Evolutionary conservation across 1,284 basidiomycete genomes (phyloP).

Genomic region (Filobasidium uniguttulatum): DNA sequence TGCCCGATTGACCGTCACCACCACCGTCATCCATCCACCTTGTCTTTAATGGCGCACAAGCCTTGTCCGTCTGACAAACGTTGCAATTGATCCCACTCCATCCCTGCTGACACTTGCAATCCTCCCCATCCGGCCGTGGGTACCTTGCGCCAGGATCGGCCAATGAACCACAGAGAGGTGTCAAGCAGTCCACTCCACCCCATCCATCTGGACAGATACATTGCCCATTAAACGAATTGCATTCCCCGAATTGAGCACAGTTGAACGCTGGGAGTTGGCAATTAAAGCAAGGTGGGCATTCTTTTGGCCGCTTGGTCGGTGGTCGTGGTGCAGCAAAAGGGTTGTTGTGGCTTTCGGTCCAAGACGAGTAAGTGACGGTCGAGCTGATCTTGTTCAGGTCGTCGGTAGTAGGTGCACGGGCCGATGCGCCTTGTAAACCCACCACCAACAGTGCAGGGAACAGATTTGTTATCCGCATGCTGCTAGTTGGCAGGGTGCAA

Average conservation of each 20-base stretch:
- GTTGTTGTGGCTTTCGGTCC: too few species aligned
- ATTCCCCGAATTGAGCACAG: constrained; percentile 73
- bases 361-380: too few species aligned
- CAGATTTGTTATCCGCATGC: too few species aligned
- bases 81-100: constrained; percentile 97
- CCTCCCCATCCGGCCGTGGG: constrained; percentile 57
- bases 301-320: too few species aligned
- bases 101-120: constrained; percentile 80
- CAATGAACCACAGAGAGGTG: constrained; percentile 77
- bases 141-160: constrained; percentile 74
- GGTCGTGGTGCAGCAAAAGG: too few species aligned
- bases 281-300: constrained; percentile 58
- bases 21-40: constrained; percentile 26
- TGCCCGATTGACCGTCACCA: constrained; percentile 1
- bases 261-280: constrained; percentile 67
- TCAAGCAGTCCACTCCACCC: constrained; percentile 76
- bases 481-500: too few species aligned
- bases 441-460: too few species aligned
- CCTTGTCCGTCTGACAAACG: constrained; percentile 67
- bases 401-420: too few species aligned
- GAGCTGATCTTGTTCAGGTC: too few species aligned
- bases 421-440: too few species aligned
- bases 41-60: constrained; percentile 63
- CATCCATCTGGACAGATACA: constrained; percentile 83
- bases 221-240: constrained; percentile 74